Conservation (phyloP, 768 basidiomycete species). For the Cystofilobasidium capitatum region DNA sequence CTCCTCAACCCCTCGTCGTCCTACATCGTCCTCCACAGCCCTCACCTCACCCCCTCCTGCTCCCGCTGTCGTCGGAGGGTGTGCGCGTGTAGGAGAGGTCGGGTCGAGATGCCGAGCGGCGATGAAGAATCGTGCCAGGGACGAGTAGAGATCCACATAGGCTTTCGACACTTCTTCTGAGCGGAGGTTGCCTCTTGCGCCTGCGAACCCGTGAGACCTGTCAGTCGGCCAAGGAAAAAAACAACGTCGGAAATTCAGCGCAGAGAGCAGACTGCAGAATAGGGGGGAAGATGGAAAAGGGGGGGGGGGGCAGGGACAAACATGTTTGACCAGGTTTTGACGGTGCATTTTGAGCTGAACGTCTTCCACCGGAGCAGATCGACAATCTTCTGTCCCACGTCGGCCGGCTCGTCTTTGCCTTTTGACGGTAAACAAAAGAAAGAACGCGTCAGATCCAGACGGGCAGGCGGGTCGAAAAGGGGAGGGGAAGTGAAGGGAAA, state of each 20-base stretch:
- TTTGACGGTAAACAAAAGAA: too few species aligned
- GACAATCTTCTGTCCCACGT: slow-evolving; percentile 10
- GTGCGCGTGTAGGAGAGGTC: background rate
- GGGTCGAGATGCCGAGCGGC: background rate
- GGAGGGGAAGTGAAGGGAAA: too few species aligned
- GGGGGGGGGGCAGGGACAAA: background rate
- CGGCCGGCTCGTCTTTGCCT: slow-evolving; percentile 6
- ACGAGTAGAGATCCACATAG: background rate
- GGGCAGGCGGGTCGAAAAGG: too few species aligned
- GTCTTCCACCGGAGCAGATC: background rate
- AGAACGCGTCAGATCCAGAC: too few species aligned
- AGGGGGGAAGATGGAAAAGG: background rate
- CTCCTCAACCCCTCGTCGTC: background rate
- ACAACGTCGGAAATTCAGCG: background rate
- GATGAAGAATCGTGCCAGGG: background rate
- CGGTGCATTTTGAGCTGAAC: background rate
- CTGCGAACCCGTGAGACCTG: slow-evolving; percentile 12
- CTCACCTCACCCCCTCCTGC: background rate
- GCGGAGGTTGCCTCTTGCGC: background rate
- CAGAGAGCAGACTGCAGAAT: background rate
- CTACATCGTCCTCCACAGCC: background rate
- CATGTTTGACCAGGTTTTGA: slow-evolving; percentile 4
- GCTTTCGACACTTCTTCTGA: background rate
- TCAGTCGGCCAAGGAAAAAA: background rate
- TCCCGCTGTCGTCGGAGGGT: background rate